Evolutionary conservation across 2,329 filamentous ascomycete genomes (phyloP).

Genomic region (Cordyceps farinosa): DNA sequence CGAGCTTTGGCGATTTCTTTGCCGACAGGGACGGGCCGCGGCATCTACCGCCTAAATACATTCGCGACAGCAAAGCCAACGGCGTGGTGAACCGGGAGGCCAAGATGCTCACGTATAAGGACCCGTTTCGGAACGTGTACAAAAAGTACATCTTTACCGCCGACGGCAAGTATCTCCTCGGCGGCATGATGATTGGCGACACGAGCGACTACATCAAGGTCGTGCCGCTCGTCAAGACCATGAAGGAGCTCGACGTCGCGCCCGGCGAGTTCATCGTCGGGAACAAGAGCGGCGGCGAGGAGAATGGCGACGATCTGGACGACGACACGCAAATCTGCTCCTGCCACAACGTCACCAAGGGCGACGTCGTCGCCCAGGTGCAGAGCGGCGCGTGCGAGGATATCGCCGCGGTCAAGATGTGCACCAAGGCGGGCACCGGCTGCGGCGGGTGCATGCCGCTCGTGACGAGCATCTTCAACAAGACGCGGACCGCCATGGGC

Average conservation of each 20-base stretch:
- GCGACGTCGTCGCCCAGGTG: slow-evolving; percentile 67
- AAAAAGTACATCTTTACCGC: slow-evolving; percentile 91
- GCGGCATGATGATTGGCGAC: slow-evolving; percentile 97
- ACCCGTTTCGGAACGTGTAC: slow-evolving; percentile 84
- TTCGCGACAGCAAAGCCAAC: neutral
- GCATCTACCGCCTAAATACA: slow-evolving; percentile 59
- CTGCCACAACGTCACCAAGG: slow-evolving; percentile 89
- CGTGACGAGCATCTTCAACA: slow-evolving; percentile 86
- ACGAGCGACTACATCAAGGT: slow-evolving; percentile 87
- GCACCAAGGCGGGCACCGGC: slow-evolving; percentile 87
- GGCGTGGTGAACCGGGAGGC: slow-evolving; percentile 46
- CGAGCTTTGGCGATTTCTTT: slow-evolving; percentile 92
- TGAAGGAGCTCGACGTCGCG: slow-evolving; percentile 72
- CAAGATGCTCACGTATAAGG: slow-evolving; percentile 82
- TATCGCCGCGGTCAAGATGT: slow-evolving; percentile 78
- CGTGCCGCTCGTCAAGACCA: slow-evolving; percentile 80
- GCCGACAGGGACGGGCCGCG: slow-evolving; percentile 81
- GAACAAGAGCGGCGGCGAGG: slow-evolving; percentile 63
- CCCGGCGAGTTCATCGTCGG: slow-evolving; percentile 83
- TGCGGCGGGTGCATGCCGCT: slow-evolving; percentile 89
- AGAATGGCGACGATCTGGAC: slow-evolving; percentile 67
- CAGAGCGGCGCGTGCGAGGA: slow-evolving; percentile 79
- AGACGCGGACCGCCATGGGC: slow-evolving; percentile 79
- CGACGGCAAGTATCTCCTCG: slow-evolving; percentile 84
- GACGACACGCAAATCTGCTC: slow-evolving; percentile 89